phyloP scores from a whole-genome alignment of 768 basidiomycete species.

The Tricholoma terreum region DNA sequence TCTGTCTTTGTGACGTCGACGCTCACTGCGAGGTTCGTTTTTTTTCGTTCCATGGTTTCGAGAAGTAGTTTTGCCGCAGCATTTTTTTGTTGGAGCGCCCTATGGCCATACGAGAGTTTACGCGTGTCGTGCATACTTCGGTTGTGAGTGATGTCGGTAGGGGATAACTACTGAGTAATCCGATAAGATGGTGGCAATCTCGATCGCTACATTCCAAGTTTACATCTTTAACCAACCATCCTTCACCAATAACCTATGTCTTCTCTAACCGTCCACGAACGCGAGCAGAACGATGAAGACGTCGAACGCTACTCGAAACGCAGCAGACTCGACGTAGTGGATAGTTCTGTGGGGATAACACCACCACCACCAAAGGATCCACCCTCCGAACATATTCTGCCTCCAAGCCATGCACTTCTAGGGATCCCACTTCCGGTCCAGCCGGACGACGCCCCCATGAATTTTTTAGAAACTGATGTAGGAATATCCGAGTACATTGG shows the following conservation, averaged over 20 bases:
- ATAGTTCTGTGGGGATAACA: conserved; percentile 1
- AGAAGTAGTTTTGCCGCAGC: conserved; percentile 78
- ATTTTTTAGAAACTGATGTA: conserved; percentile 76
- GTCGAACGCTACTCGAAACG: conserved; percentile 45
- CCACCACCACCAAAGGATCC: conserved; percentile 2
- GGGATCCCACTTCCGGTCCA: conserved; percentile 52
- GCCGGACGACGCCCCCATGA: conserved; percentile 48
- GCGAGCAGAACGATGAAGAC: conserved; percentile 47
- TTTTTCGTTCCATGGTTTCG: conserved; percentile 80
- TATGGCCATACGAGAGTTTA: conserved; percentile 57
- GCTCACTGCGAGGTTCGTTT: conserved; percentile 90
- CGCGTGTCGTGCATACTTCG: conserved; percentile 22
- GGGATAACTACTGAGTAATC: conserved; percentile 19
- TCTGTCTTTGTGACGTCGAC: conserved; percentile 85
- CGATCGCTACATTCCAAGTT: conserved; percentile 9
- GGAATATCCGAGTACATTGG: conserved; percentile 89
- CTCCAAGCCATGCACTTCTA: conserved; percentile 72
- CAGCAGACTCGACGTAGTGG: conserved; percentile 33
- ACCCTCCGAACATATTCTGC: conserved; percentile 44
- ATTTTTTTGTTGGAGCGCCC: conserved; percentile 59
- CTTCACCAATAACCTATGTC: conserved; percentile 26
- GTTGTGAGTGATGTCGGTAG: neutral
- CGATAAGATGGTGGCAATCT: conserved; percentile 6
- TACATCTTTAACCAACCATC: neutral
- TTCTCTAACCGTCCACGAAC: conserved; percentile 42